Evolutionary conservation across 441 rosid genomes (phyloP).

Genomic region (Omphalea diandra): DNA sequence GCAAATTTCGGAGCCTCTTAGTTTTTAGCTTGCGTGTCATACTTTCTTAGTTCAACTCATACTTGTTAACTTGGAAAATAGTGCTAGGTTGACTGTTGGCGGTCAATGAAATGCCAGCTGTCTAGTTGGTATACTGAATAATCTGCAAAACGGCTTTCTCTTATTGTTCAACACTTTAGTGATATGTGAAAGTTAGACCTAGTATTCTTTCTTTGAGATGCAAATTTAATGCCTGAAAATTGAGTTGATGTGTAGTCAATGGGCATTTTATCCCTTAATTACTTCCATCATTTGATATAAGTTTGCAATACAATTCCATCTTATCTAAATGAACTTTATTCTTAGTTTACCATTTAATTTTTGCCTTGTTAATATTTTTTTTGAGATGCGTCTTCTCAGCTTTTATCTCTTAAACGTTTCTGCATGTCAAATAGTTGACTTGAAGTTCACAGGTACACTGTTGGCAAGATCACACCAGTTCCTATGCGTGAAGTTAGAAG

Average conservation of each 20-base stretch:
- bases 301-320: neutral
- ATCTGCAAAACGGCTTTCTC: neutral
- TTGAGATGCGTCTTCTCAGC: neutral
- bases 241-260: neutral
- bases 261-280: neutral
- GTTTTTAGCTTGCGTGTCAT: neutral
- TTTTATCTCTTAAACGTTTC: conserved; percentile 6
- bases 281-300: neutral
- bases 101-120: neutral
- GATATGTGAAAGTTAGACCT: neutral
- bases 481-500: conserved; percentile 85
- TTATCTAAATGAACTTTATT: neutral
- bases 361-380: conserved; percentile 4
- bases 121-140: neutral
- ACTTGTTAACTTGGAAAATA: neutral
- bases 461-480: conserved; percentile 95
- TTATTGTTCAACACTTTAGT: neutral
- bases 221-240: neutral
- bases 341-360: neutral
- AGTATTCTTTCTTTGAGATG: neutral
- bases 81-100: neutral
- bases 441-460: conserved; percentile 85
- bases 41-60: neutral
- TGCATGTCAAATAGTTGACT: conserved; percentile 28
- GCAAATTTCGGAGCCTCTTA: neutral